Evolutionary conservation across 2,329 filamentous ascomycete species (phyloP).

Genomic region (Talaromyces sp.): DNA sequence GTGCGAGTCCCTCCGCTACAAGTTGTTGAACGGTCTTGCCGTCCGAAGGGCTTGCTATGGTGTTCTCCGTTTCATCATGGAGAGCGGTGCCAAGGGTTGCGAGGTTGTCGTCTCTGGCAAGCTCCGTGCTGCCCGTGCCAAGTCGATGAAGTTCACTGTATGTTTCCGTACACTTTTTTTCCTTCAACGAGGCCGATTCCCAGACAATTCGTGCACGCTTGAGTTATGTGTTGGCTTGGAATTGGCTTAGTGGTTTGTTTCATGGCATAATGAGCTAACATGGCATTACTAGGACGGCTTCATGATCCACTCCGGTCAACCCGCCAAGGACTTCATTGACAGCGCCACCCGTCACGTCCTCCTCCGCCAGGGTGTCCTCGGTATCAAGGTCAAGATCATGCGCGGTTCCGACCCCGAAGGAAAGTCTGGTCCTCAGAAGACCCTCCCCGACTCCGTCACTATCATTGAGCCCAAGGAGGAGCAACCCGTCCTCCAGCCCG

Average conservation of each 20-base stretch:
- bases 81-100: constrained; percentile 98
- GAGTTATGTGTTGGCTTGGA: background rate
- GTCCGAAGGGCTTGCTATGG: constrained; percentile 99
- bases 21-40: constrained; percentile 98
- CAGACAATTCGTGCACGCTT: background rate
- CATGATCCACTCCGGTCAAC: constrained; percentile 99
- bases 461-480: constrained; percentile 99
- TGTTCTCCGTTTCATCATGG: constrained; percentile 99
- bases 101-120: constrained; percentile 99
- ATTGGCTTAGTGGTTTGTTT: background rate
- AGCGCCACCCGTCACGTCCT: constrained; percentile 97
- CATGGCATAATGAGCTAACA: background rate
- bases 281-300: constrained; percentile 69
- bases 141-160: constrained; percentile 99
- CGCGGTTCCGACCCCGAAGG: constrained; percentile 98
- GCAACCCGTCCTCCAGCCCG: constrained; percentile 87
- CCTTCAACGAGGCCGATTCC: background rate
- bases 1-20: constrained; percentile 99
- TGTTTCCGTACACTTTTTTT: constrained; percentile 22
- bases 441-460: constrained; percentile 95
- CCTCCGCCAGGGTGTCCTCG: constrained; percentile 97
- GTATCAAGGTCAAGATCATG: constrained; percentile 99
- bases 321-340: constrained; percentile 99
- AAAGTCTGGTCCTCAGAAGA: constrained; percentile 96
- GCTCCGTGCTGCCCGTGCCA: constrained; percentile 96